Evolutionary conservation across 805 yeast species (phyloP).

Genomic region (Teunomyces cretensis): DNA sequence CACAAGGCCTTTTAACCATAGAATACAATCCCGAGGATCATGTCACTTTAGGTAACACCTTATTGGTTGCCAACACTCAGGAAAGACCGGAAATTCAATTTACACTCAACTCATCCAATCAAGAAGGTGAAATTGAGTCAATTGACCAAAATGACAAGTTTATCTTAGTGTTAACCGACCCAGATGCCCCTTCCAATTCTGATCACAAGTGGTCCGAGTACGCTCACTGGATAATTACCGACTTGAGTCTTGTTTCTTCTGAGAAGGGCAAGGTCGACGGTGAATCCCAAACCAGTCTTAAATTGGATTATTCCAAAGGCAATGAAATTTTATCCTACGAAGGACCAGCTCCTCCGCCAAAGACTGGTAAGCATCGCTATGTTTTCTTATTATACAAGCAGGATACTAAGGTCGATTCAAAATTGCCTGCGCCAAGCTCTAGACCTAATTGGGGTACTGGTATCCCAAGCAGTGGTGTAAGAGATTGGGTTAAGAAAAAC

Average conservation of each 20-base stretch:
- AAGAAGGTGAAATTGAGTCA: slow-evolving; percentile 39
- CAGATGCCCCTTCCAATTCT: slow-evolving; percentile 85
- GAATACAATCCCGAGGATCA: slow-evolving; percentile 55
- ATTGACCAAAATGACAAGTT: slow-evolving; percentile 51
- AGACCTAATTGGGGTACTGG: slow-evolving; percentile 86
- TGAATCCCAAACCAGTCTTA: slow-evolving; percentile 23
- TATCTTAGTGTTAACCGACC: slow-evolving; percentile 82
- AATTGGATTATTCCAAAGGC: slow-evolving; percentile 36
- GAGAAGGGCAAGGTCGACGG: slow-evolving; percentile 32
- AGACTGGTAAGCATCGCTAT: slow-evolving; percentile 85
- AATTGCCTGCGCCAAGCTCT: slow-evolving; percentile 44
- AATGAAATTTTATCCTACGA: slow-evolving; percentile 53
- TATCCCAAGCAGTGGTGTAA: slow-evolving; percentile 74
- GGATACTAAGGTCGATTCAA: slow-evolving; percentile 40
- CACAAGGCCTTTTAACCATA: slow-evolving; percentile 61
- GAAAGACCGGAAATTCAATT: slow-evolving; percentile 64
- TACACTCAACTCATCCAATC: slow-evolving; percentile 51
- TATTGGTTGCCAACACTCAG: slow-evolving; percentile 67
- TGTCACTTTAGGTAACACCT: slow-evolving; percentile 78
- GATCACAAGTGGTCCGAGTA: slow-evolving; percentile 89
- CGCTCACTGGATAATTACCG: slow-evolving; percentile 69
- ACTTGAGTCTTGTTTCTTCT: slow-evolving; percentile 43
- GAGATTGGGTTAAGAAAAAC: slow-evolving; percentile 67
- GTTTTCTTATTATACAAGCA: slow-evolving; percentile 75
- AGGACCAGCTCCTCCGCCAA: slow-evolving; percentile 91